Evolutionary conservation across 2,329 filamentous ascomycete genomes (phyloP), one percentile per base, ranked within the genome.

Genomic region (Dryadomyces quercivorus): DNA sequence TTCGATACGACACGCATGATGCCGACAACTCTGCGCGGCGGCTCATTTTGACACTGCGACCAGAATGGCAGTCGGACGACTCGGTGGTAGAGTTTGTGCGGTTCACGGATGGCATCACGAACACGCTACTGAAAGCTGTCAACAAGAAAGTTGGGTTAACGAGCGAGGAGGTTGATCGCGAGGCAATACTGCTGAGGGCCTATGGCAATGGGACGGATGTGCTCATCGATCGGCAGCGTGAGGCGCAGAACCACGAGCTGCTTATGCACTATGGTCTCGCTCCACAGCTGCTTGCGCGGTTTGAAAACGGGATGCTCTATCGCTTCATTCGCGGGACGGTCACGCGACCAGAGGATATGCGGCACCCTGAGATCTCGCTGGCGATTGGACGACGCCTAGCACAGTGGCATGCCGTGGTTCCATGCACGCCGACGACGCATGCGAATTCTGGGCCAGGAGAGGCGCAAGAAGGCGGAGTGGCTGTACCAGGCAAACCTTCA

Each of bases 21-120:
- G 85, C 87, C 34, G 80, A 92, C 60, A 76, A 80, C 56, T 94
- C 92, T 20, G 92, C 91, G 53, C 75, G 87, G 58, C 79, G 80
- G 59, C 81, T 98, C 59, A 84, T 96, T 63, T 75, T 89, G 61
- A 80, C 87, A 31, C 75, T 96, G 58, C 80, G 85, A 57, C 91
- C 91, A 12, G 82, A 94, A 63, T 98, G 93, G 93, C 77, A 82
- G 61, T 56, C 58, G 10, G 21, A 45, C 2, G 55, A 52, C 26
- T 58, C 54, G 15, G 22, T 44, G 9, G 47, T 98, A 63, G 84
- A 93, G 64, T 88, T 97, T 66, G 78, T 89, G 61, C 85, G 87
- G 60, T 98, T 97, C 74, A 98, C 90, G 43, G 93, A 98, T 65
- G 93, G 93, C 65, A 98, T 97, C 72, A 98, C 93, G 61, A 98